phyloP scores from a whole-genome alignment of 345 rosid genomes.

The Gossypium raimondii region DNA sequence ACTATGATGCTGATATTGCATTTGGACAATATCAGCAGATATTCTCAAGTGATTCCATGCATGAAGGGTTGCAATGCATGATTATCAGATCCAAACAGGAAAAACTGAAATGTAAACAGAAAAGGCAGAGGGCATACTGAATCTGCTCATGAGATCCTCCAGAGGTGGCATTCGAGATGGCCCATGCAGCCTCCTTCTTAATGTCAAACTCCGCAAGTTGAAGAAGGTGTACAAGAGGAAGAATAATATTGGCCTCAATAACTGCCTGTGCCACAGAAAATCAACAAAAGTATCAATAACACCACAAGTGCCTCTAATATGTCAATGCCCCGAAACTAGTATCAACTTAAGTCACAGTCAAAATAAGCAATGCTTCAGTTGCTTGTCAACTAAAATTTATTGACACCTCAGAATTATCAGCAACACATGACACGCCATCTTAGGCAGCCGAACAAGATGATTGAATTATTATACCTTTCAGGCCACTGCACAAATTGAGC shows the following conservation, averaged over 20 bases:
- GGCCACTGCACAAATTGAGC: neutral
- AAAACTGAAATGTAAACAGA: neutral
- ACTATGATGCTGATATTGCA: neutral
- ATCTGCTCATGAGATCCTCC: constrained; percentile 86
- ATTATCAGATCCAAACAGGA: neutral
- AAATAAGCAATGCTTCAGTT: neutral
- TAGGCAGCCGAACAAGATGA: neutral
- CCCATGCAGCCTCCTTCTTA: constrained; percentile 92
- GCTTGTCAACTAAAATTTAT: neutral
- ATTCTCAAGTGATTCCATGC: neutral
- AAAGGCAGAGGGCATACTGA: constrained; percentile 39
- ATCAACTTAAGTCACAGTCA: neutral
- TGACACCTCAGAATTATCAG: neutral
- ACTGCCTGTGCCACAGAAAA: constrained; percentile 47
- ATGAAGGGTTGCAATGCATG: neutral
- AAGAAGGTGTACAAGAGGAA: constrained; percentile 73
- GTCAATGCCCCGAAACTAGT: neutral
- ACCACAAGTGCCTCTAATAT: neutral
- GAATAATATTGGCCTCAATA: constrained; percentile 58
- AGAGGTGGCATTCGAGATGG: constrained; percentile 83
- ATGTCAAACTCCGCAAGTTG: constrained; percentile 79
- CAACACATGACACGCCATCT: neutral
- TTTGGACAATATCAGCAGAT: neutral
- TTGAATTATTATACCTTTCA: neutral
- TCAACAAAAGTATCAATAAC: neutral